phyloP scores from a whole-genome alignment of 192 early-diverging fungal species.

The Coemansia sp. region DNA sequence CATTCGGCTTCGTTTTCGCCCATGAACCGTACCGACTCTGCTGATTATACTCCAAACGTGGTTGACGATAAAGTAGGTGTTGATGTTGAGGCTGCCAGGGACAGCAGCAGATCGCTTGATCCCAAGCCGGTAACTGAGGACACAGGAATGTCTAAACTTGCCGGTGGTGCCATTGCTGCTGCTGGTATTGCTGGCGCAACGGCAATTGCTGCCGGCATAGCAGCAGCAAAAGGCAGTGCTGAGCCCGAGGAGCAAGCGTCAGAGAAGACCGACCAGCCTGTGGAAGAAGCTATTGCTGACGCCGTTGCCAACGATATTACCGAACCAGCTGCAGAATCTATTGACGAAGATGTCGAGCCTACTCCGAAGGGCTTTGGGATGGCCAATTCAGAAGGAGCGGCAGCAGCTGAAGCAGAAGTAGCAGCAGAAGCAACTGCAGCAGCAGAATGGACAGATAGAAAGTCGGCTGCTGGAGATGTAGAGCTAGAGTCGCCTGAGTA shows the following conservation, averaged over 20 bases:
- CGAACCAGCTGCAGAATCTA: background rate
- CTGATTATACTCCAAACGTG: background rate
- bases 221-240: background rate
- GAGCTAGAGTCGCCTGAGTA: background rate
- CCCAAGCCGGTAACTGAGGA: background rate
- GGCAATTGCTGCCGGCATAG: background rate
- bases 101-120: background rate
- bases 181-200: slow-evolving; percentile 1
- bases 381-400: background rate
- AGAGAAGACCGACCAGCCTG: slow-evolving; percentile 1
- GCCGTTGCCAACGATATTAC: slow-evolving; percentile 1
- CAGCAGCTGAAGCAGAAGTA: background rate
- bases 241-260: background rate
- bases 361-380: background rate
- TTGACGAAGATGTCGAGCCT: background rate
- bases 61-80: background rate
- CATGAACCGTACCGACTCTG: slow-evolving; percentile 3
- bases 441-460: background rate
- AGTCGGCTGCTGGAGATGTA: background rate
- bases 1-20: slow-evolving; percentile 10
- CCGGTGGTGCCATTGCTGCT: background rate
- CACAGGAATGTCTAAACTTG: background rate
- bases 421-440: background rate
- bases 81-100: background rate
- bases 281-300: slow-evolving; percentile 11